Conservation (phyloP, 129 eudicot species). For the Oenanthe sinensis region DNA sequence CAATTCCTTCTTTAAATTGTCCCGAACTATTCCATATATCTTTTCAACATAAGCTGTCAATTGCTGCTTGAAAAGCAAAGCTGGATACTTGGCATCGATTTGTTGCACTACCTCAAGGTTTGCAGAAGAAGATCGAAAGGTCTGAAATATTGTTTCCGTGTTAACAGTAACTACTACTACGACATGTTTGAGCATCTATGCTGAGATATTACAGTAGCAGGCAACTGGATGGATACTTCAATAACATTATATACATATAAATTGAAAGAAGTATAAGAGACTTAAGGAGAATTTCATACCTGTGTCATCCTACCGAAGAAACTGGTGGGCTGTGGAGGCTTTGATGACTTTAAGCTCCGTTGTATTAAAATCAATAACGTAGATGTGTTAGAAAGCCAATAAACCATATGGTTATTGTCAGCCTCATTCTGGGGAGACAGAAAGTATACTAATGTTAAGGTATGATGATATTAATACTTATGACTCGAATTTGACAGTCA, state of each 20-base stretch:
- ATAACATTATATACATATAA: background rate
- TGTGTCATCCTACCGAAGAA: slow-evolving; percentile 83
- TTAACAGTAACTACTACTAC: background rate
- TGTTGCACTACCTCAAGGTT: slow-evolving; percentile 50
- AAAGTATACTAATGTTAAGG: background rate
- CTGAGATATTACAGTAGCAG: background rate
- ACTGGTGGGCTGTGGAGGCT: slow-evolving; percentile 66
- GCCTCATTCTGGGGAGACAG: slow-evolving; percentile 46
- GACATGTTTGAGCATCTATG: background rate
- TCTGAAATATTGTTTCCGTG: slow-evolving; percentile 23
- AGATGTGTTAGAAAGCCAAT: slow-evolving; percentile 85
- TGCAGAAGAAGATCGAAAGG: slow-evolving; percentile 59
- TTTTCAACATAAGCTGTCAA: slow-evolving; percentile 83
- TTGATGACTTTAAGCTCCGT: slow-evolving; percentile 38
- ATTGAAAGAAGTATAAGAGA: background rate
- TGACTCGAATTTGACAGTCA: background rate
- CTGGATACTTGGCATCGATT: slow-evolving; percentile 88
- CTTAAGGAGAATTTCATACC: slow-evolving; percentile 22
- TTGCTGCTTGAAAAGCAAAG: slow-evolving; percentile 88
- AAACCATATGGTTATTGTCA: slow-evolving; percentile 50
- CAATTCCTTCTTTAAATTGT: slow-evolving; percentile 61
- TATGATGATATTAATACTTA: background rate
- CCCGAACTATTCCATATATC: slow-evolving; percentile 63
- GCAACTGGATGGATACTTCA: background rate
- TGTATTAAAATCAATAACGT: slow-evolving; percentile 56